These are phyloP conservation scores for Hypoxylon sp. DNA, from an alignment of 2,329 filamentous ascomycete species.

Conservation along the genomic window DNA sequence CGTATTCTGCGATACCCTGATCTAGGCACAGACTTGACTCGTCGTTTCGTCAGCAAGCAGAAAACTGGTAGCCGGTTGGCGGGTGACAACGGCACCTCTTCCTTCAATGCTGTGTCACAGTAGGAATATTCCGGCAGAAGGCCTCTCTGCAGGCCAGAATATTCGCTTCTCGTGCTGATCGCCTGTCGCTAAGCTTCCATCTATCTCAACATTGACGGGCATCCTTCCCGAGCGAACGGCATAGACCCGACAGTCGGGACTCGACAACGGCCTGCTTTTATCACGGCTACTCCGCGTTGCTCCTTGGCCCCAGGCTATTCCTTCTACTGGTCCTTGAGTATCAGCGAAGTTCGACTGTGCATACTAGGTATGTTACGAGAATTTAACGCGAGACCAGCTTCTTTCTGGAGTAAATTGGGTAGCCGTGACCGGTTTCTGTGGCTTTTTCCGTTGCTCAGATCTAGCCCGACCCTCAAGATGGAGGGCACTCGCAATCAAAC, in stretches of 20 bases:
- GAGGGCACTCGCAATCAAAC: neutral
- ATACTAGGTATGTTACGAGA: neutral
- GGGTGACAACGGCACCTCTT: slow-evolving; percentile 33
- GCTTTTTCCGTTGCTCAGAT: neutral
- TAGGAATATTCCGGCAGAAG: slow-evolving; percentile 14
- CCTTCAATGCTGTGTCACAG: slow-evolving; percentile 33
- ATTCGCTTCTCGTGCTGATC: slow-evolving; percentile 7
- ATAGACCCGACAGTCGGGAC: slow-evolving; percentile 12
- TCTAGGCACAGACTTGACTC: slow-evolving; percentile 24
- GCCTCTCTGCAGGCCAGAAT: slow-evolving; percentile 10
- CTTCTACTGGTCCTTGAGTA: neutral
- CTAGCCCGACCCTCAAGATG: neutral
- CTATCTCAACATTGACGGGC: slow-evolving; percentile 5
- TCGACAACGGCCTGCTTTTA: slow-evolving; percentile 1
- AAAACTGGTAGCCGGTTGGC: slow-evolving; percentile 25
- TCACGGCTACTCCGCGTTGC: slow-evolving; percentile 7
- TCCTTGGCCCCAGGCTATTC: neutral
- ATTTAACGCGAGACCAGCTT: neutral
- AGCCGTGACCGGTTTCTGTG: neutral
- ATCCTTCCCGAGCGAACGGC: slow-evolving; percentile 21
- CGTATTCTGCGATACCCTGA: slow-evolving; percentile 12
- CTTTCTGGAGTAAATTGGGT: neutral
- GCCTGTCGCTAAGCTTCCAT: slow-evolving; percentile 20
- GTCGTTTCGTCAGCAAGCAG: slow-evolving; percentile 13
- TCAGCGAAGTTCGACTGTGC: slow-evolving; percentile 2